These are phyloP conservation scores for Plasmodium inui DNA, from an alignment of 169 alveolate species.

Conservation along the genomic window DNA sequence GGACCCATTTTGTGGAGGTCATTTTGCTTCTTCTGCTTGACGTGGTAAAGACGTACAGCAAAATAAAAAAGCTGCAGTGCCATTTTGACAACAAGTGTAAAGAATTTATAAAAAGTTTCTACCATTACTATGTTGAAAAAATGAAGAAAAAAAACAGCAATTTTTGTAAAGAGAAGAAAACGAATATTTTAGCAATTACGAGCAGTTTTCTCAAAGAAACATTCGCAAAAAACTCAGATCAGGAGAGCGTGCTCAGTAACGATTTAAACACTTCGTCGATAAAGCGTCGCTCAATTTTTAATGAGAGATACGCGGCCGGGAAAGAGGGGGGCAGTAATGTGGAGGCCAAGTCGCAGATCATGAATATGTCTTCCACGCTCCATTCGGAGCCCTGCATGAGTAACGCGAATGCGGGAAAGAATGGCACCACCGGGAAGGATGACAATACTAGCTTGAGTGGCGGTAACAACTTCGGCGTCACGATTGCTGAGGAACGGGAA, in stretches of 20 bases:
- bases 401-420: conserved; percentile 9
- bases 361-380: conserved; percentile 56
- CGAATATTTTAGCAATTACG: conserved; percentile 11
- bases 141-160: conserved; percentile 23
- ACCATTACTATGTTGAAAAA: conserved; percentile 19
- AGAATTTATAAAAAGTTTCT: conserved; percentile 41
- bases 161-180: conserved; percentile 36
- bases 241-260: conserved; percentile 20
- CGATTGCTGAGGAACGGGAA: conserved; percentile 1
- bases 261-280: conserved; percentile 36
- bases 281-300: conserved; percentile 18
- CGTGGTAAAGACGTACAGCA: conserved; percentile 42
- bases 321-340: conserved; percentile 52
- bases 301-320: conserved; percentile 30
- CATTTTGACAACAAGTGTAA: conserved; percentile 53
- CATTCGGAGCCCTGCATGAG: conserved; percentile 51
- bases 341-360: conserved; percentile 42
- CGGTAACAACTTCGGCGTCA: background rate
- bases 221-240: conserved; percentile 23
- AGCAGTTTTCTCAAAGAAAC: conserved; percentile 24
- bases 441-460: background rate
- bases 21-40: conserved; percentile 52
- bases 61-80: conserved; percentile 43
- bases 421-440: background rate
- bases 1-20: conserved; percentile 29